phyloP scores from a whole-genome alignment of 768 basidiomycete genomes.

The Russula ochroleuca region DNA sequence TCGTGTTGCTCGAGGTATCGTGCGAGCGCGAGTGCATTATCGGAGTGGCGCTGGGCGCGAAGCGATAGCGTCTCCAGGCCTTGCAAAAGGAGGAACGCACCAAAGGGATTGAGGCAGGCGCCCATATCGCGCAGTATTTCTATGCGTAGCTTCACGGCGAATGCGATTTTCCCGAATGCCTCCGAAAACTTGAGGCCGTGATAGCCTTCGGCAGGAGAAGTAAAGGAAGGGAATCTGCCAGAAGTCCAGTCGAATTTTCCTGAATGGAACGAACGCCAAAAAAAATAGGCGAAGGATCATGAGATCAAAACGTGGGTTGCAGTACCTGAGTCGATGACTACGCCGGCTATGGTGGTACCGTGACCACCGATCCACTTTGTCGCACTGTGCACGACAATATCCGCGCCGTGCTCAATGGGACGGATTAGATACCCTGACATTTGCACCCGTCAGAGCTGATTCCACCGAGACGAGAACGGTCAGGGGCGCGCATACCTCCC shows the following conservation, averaged over 20 bases:
- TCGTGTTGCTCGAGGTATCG: constrained; percentile 58
- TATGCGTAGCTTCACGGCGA: constrained; percentile 60
- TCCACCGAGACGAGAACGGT: background rate
- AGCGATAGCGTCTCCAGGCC: constrained; percentile 75
- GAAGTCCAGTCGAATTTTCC: constrained; percentile 76
- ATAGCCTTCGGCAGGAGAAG: constrained; percentile 69
- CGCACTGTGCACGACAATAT: constrained; percentile 74
- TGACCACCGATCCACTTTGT: constrained; percentile 86
- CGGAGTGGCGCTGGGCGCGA: constrained; percentile 63
- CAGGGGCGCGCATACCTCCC: constrained; percentile 41
- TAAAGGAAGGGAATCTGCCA: constrained; percentile 70
- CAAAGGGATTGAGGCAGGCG: constrained; percentile 63
- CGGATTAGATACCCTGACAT: constrained; percentile 51
- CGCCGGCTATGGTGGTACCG: constrained; percentile 74
- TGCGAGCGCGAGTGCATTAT: constrained; percentile 68
- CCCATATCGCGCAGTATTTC: constrained; percentile 66
- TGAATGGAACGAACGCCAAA: constrained; percentile 19
- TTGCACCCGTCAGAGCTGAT: background rate
- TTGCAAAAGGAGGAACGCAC: constrained; percentile 69
- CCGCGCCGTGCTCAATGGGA: constrained; percentile 71
- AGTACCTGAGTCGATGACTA: constrained; percentile 64
- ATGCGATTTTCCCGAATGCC: constrained; percentile 60
- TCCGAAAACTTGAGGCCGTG: constrained; percentile 66
- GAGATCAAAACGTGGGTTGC: background rate
- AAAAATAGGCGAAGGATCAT: background rate